Percentiles rank a stretch among this genome's conserved stretches.
phyloP scores from a whole-genome alignment of 2,329 filamentous ascomycete species.

The Fusarium sp. region DNA sequence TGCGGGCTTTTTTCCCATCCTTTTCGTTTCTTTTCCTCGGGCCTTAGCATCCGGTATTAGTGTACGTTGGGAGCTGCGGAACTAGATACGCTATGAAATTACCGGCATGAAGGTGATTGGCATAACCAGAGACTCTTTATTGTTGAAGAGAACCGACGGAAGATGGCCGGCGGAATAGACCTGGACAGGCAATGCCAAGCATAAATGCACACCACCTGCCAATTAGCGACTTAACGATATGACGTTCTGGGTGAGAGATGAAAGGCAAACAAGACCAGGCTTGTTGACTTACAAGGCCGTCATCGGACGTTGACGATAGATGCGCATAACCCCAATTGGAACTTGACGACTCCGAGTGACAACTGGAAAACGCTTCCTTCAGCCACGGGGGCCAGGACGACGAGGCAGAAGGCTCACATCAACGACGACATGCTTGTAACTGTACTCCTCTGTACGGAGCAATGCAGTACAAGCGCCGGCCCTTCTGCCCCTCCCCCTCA shows the following conservation, averaged over 20 bases:
- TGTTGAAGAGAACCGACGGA: slow-evolving; percentile 27
- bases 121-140: slow-evolving; percentile 8
- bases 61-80: slow-evolving; percentile 26
- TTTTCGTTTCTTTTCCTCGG: slow-evolving; percentile 17
- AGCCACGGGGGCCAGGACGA: slow-evolving; percentile 18
- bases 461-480: slow-evolving; percentile 19
- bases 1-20: slow-evolving; percentile 18
- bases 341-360: slow-evolving; percentile 7
- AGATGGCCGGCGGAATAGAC: slow-evolving; percentile 24
- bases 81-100: slow-evolving; percentile 34
- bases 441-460: slow-evolving; percentile 6
- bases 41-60: slow-evolving; percentile 19
- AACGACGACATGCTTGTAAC: slow-evolving; percentile 21
- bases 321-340: slow-evolving; percentile 30
- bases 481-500: slow-evolving; percentile 35
- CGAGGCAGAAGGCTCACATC: slow-evolving; percentile 24
- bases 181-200: slow-evolving; percentile 9
- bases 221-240: slow-evolving; percentile 16
- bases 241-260: slow-evolving; percentile 5
- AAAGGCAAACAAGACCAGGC: not conserved
- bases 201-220: slow-evolving; percentile 6
- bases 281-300: not conserved
- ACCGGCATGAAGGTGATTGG: slow-evolving; percentile 11
- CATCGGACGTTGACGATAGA: slow-evolving; percentile 1
- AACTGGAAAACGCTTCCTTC: slow-evolving; percentile 8